Evolutionary conservation across 768 basidiomycete genomes (phyloP), one percentile per base, ranked within the genome.

Genomic region (Heimioporus sp.): DNA sequence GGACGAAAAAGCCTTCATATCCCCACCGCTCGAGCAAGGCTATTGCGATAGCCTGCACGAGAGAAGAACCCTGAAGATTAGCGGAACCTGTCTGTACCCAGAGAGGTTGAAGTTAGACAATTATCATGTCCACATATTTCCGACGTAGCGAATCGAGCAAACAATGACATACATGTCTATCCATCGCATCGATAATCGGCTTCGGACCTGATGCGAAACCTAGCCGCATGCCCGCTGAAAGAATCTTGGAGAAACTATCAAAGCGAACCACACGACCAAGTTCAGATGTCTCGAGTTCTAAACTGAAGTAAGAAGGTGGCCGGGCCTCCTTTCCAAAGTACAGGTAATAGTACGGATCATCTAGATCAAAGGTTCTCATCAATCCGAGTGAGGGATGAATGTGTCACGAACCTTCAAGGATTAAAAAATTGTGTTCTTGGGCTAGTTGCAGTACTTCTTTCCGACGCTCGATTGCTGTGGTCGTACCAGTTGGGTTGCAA

Each of bases 171-270:
- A 87, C 85, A 69, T 87, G 78, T 43, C 78, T 69, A 65, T 93
- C 85, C 45, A 95, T 87, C 2, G 81, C 81, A 44, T 81, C 73
- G 16, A 91, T 64, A 34, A 97, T 72, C 10, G 74, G 67, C 43
- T 76, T 76, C 16, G 94, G 92, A 9, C 89, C 92, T 9, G 86
- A 83, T 3, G 81, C 83, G 63, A 89, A 93, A 9, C 92, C 93
- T 53, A 94, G 76, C 17, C 90, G 83, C 63, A 92, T 81, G 12
- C 90, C 89, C 19, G 85, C 78, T 16, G 84, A 85, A 19, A 86
- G 75, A 39, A 95, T 75, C 73, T 97, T 97, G 49, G 88, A 92
- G 48, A 96, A 76, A 63, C 89, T 92, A 65, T 97, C 94, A 66
- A 96, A 92, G 37, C 94, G 82, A 17, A 96, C 60, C 36, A 96